A percentile compares a stretch with the other conserved stretches of the same genome.
Conservation (phyloP, 2,329 filamentous ascomycete genomes). For the Chrysoporthe austroafricana region DNA sequence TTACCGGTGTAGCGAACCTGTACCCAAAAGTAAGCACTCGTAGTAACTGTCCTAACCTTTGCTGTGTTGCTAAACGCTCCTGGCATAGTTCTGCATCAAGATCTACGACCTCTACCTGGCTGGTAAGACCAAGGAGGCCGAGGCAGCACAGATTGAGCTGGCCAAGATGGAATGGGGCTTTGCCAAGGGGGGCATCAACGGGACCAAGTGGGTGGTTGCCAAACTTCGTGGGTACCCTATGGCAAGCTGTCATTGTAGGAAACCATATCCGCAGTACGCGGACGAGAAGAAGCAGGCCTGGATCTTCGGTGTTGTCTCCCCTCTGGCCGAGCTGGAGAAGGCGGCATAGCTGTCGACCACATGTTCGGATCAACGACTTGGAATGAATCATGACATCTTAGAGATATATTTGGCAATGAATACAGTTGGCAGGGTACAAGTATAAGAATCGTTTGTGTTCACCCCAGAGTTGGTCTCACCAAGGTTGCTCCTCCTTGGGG, state of each 20-base stretch:
- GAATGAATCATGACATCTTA: background rate
- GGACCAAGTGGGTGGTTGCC: conserved; percentile 63
- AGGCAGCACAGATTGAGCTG: conserved; percentile 53
- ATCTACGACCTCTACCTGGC: conserved; percentile 53
- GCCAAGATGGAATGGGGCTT: conserved; percentile 60
- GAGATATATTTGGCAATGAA: background rate
- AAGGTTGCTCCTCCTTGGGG: no score
- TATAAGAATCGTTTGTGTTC: no score
- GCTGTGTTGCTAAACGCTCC: conserved; percentile 36
- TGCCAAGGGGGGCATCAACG: conserved; percentile 62
- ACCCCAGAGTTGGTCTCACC: no score
- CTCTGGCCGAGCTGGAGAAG: conserved; percentile 31
- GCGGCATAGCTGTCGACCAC: background rate
- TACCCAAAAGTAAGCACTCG: conserved; percentile 47
- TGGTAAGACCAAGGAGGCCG: conserved; percentile 52
- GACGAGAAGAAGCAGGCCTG: conserved; percentile 50
- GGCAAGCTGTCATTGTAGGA: conserved; percentile 54
- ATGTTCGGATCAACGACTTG: background rate
- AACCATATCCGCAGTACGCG: conserved; percentile 56
- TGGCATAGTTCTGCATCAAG: conserved; percentile 44
- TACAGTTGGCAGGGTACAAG: no score
- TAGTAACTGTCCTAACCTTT: background rate
- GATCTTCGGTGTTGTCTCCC: conserved; percentile 37
- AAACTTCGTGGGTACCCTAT: conserved; percentile 56
- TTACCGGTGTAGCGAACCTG: conserved; percentile 64